Percentiles rank a stretch among this genome's conserved stretches.
Evolutionary conservation across 1,139 yeast genomes (phyloP).

Genomic region (Pichia sp.): DNA sequence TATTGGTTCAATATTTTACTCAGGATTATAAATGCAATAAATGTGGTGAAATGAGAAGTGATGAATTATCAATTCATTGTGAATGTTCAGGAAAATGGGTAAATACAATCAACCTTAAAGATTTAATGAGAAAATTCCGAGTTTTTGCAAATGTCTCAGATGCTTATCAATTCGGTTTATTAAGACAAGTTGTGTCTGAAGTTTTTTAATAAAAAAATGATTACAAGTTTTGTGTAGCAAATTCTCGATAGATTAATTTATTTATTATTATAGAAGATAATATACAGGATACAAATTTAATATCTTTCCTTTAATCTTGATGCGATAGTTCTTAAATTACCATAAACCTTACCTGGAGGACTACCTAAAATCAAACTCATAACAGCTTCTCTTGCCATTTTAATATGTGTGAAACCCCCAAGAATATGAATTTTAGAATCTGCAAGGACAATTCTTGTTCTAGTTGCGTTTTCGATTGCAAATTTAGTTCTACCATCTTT

Average conservation of each 20-base stretch:
- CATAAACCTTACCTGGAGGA: constrained; percentile 98
- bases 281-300: too few species aligned
- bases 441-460: constrained; percentile 96
- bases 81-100: constrained; percentile 85
- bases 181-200: constrained; percentile 37
- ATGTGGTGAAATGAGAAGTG: constrained; percentile 63
- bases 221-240: background rate
- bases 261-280: too few species aligned
- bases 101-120: constrained; percentile 46
- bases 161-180: constrained; percentile 53
- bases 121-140: constrained; percentile 40
- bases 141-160: constrained; percentile 56
- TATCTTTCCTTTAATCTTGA: constrained; percentile 96
- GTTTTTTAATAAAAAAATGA: constrained; percentile 7
- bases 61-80: constrained; percentile 71
- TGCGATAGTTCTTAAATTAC: constrained; percentile 93
- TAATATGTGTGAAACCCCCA: constrained; percentile 94
- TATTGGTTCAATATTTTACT: constrained; percentile 54
- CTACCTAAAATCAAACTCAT: constrained; percentile 93
- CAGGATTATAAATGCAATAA: constrained; percentile 82
- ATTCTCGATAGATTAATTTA: background rate
- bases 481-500: constrained; percentile 98
- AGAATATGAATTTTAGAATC: constrained; percentile 93
- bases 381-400: constrained; percentile 96
- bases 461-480: constrained; percentile 96